Percentiles rank a stretch among this genome's conserved stretches.
phyloP scores from a whole-genome alignment of 2,329 filamentous ascomycete species.

The Neofusicoccum sp. region DNA sequence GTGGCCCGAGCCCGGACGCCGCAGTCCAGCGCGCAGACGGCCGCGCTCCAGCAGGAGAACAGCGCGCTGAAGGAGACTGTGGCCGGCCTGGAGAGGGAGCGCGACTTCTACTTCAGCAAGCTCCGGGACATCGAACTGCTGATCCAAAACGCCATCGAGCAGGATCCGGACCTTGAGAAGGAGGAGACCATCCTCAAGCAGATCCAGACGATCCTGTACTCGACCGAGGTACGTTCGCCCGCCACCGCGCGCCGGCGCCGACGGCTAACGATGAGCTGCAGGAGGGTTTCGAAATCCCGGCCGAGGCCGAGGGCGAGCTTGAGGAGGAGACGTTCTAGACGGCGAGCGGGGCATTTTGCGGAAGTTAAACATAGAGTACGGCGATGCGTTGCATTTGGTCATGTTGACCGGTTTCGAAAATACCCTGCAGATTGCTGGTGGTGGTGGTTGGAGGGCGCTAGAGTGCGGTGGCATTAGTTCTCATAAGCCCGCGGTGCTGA shows the following conservation, averaged over 20 bases:
- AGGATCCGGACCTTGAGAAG: conserved; percentile 90
- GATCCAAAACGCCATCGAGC: conserved; percentile 89
- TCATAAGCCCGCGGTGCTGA: conserved; percentile 9
- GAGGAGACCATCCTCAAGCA: conserved; percentile 92
- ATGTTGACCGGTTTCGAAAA: conserved; percentile 21
- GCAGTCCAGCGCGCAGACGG: conserved; percentile 60
- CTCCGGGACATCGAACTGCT: conserved; percentile 94
- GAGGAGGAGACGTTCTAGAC: conserved; percentile 57
- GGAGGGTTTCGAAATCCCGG: conserved; percentile 77
- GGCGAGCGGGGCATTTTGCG: background rate
- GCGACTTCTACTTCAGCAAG: conserved; percentile 99
- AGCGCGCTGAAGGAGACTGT: conserved; percentile 91
- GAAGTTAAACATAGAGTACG: conserved; percentile 7
- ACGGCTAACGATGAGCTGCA: conserved; percentile 23
- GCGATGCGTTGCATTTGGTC: conserved; percentile 21
- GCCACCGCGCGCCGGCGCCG: background rate
- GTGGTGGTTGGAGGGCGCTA: background rate
- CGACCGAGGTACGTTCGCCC: conserved; percentile 69
- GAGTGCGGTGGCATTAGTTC: conserved; percentile 8
- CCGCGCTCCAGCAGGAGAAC: conserved; percentile 83
- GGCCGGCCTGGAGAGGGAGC: conserved; percentile 89
- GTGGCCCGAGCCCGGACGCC: conserved; percentile 46
- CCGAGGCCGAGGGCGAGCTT: conserved; percentile 68
- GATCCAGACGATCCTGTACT: conserved; percentile 96
- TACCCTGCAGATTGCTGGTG: conserved; percentile 22